These are phyloP conservation scores for Catenaria anguillulae DNA, from an alignment of 371 early-diverging fungal species.

Conservation along the genomic window DNA sequence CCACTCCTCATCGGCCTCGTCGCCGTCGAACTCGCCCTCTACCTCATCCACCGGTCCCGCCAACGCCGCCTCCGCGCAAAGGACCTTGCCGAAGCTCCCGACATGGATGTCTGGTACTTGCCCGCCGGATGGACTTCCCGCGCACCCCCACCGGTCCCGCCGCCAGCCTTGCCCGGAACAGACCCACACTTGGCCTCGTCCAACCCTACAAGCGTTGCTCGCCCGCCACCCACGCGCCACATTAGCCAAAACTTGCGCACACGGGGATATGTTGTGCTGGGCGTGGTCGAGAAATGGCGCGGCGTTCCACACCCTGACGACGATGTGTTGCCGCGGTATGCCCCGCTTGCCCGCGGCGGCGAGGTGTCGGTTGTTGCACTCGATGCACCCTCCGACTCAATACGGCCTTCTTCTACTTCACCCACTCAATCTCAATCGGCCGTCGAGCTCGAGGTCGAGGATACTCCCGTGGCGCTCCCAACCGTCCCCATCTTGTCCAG, in stretches of 20 bases:
- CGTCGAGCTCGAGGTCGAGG: too few species aligned
- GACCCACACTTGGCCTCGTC: neutral
- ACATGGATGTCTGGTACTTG: neutral
- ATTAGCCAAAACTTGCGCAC: neutral
- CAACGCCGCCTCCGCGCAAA: neutral
- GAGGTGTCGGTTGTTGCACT: too few species aligned
- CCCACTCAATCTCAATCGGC: too few species aligned
- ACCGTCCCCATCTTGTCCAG: too few species aligned
- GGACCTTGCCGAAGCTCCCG: neutral
- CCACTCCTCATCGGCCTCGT: neutral
- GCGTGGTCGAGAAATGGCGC: conserved; percentile 1
- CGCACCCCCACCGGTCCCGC: too few species aligned
- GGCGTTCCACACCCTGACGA: neutral
- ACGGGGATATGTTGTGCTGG: neutral
- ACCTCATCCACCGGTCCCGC: neutral
- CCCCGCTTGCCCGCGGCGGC: neutral
- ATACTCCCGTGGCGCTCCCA: too few species aligned
- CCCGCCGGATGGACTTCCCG: neutral
- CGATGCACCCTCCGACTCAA: too few species aligned
- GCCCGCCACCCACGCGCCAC: neutral
- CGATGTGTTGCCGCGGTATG: neutral
- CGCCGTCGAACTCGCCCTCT: neutral
- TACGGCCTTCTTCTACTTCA: too few species aligned
- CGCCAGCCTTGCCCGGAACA: neutral
- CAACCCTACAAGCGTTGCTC: neutral